Conservation (phyloP, 176 grass and related monocot genomes). For the Microstegium vimineum region DNA sequence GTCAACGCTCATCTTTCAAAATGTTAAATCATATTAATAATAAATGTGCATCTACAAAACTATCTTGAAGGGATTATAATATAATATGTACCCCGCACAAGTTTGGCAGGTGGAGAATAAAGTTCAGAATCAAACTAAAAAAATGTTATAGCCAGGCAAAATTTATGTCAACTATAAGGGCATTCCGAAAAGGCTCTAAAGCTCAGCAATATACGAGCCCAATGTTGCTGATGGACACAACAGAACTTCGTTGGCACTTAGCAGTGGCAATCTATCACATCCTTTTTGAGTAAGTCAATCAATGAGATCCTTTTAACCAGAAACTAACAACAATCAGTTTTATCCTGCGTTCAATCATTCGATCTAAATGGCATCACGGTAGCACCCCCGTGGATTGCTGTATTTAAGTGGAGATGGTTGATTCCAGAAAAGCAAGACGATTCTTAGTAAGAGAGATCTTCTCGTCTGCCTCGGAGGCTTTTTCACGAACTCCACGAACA, state of each 20-base stretch:
- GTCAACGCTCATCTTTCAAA: background rate
- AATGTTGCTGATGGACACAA: background rate
- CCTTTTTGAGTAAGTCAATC: background rate
- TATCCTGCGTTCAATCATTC: background rate
- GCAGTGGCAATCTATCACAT: background rate
- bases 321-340: background rate
- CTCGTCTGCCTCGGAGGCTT: constrained; percentile 80
- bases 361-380: constrained; percentile 24
- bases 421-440: constrained; percentile 68
- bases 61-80: background rate
- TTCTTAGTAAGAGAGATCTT: constrained; percentile 86
- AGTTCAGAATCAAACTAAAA: background rate
- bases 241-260: background rate
- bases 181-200: background rate
- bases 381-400: background rate
- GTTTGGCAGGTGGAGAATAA: background rate
- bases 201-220: background rate
- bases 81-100: background rate
- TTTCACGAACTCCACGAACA: constrained; percentile 80
- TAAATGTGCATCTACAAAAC: background rate
- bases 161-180: background rate
- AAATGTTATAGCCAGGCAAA: background rate
- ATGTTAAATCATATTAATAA: too few relatives aligned
- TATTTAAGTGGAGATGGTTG: constrained; percentile 38
- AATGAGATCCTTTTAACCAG: background rate